Conservation (phyloP, 2,329 filamentous ascomycete species). For the Claviceps africana region DNA sequence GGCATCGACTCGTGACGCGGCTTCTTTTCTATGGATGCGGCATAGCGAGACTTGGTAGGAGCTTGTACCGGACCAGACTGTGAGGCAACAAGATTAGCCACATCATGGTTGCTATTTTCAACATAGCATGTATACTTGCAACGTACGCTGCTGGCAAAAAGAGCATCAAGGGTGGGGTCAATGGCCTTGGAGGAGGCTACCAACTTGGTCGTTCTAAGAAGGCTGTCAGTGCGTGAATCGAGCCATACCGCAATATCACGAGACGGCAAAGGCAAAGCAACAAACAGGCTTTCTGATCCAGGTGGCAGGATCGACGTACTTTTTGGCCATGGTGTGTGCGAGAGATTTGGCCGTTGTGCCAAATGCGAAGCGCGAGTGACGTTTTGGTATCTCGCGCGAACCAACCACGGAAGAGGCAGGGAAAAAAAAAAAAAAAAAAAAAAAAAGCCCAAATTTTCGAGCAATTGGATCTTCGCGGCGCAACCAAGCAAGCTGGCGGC, state of each 20-base stretch:
- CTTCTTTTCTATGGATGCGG: constrained; percentile 22
- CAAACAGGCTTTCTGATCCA: neutral
- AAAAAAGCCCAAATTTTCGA: constrained; percentile 2
- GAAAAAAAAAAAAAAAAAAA: constrained; percentile 4
- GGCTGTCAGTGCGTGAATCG: constrained; percentile 16
- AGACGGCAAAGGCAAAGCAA: neutral
- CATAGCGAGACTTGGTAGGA: constrained; percentile 31
- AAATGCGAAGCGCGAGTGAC: neutral
- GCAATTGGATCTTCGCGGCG: neutral
- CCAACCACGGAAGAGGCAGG: neutral
- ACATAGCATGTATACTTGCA: neutral
- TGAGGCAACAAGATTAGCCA: neutral
- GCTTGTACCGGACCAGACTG: constrained; percentile 39
- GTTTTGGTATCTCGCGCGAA: neutral
- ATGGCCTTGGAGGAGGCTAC: constrained; percentile 39
- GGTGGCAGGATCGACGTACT: constrained; percentile 9
- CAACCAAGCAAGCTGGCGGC: neutral
- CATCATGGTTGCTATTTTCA: neutral
- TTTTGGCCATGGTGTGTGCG: constrained; percentile 10
- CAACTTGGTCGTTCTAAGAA: constrained; percentile 20
- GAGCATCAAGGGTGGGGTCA: constrained; percentile 54
- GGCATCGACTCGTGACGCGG: constrained; percentile 9
- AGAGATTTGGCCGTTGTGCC: neutral
- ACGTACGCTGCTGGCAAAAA: constrained; percentile 62
- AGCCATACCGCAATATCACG: constrained; percentile 5